These are phyloP conservation scores for Penicillium salamii DNA, from an alignment of 495 filamentous ascomycete species.

Conservation along the genomic window DNA sequence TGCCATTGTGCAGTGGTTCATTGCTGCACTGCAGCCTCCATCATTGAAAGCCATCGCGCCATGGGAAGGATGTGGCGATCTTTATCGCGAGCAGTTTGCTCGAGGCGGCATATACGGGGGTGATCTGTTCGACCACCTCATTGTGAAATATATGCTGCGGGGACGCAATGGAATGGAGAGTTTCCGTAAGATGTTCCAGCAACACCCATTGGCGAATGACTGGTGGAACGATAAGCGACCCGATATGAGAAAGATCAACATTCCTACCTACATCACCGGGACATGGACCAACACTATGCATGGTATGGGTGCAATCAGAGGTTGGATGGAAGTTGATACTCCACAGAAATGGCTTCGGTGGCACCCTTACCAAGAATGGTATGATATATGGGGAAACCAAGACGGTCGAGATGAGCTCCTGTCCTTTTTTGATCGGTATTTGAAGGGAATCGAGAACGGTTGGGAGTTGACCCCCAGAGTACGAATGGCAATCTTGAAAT, in stretches of 20 bases:
- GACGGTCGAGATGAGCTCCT: slow-evolving; percentile 11
- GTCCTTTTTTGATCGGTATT: slow-evolving; percentile 30
- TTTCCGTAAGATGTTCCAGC: slow-evolving; percentile 17
- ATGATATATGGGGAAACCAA: slow-evolving; percentile 15
- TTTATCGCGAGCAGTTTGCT: slow-evolving; percentile 31
- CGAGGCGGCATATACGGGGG: slow-evolving; percentile 46
- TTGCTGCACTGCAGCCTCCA: slow-evolving; percentile 34
- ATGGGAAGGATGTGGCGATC: slow-evolving; percentile 38
- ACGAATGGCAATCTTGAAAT: slow-evolving; percentile 19
- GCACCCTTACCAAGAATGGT: slow-evolving; percentile 21
- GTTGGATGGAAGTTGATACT: neutral
- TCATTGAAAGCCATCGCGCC: slow-evolving; percentile 39
- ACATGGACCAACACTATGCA: slow-evolving; percentile 15
- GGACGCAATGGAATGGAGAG: slow-evolving; percentile 28
- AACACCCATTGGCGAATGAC: slow-evolving; percentile 9
- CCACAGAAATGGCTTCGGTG: slow-evolving; percentile 6
- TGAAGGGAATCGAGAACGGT: slow-evolving; percentile 28
- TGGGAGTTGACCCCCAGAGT: slow-evolving; percentile 35
- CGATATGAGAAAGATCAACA: slow-evolving; percentile 11
- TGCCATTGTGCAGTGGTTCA: slow-evolving; percentile 37
- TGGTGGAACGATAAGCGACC: slow-evolving; percentile 28
- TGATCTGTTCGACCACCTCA: slow-evolving; percentile 8
- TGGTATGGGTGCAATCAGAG: neutral
- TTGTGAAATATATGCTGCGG: slow-evolving; percentile 2
- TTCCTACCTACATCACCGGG: slow-evolving; percentile 23